phyloP scores from a whole-genome alignment of 2,329 filamentous ascomycete genomes.

The Helotiales sp. region DNA sequence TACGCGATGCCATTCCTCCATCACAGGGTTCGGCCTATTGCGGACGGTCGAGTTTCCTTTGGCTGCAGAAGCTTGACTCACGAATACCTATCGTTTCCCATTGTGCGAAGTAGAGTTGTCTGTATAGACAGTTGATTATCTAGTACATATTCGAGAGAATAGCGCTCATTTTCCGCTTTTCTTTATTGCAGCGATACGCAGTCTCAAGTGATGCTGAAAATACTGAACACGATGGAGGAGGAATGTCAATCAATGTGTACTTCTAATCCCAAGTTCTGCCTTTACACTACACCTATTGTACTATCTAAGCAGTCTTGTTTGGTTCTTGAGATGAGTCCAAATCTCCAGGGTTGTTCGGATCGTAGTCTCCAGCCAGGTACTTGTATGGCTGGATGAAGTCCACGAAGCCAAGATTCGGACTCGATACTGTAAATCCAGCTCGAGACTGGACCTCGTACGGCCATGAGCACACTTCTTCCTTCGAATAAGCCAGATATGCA shows the following conservation, averaged over 20 bases:
- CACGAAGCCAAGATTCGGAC: constrained; percentile 72
- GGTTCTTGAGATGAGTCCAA: constrained; percentile 18
- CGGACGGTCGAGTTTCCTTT: too few species aligned
- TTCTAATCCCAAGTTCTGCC: background rate
- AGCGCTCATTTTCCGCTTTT: too few species aligned
- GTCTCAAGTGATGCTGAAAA: background rate
- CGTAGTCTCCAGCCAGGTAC: constrained; percentile 24
- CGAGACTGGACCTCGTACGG: constrained; percentile 21
- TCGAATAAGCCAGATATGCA: constrained; percentile 21
- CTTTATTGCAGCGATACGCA: background rate
- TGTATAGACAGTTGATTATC: too few species aligned
- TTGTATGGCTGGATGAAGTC: constrained; percentile 77
- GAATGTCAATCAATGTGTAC: background rate
- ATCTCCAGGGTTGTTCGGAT: constrained; percentile 15
- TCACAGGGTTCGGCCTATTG: too few species aligned
- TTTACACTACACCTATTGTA: background rate
- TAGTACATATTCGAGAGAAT: too few species aligned
- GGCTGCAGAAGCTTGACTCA: too few species aligned
- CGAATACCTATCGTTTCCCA: too few species aligned
- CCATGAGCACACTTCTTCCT: constrained; percentile 27
- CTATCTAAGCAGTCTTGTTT: background rate
- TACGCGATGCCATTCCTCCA: too few species aligned
- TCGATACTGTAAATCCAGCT: constrained; percentile 27
- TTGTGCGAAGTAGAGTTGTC: too few species aligned
- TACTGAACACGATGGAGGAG: background rate